A percentile compares a stretch with the other conserved stretches of the same genome.
Evolutionary conservation across 768 basidiomycete species (phyloP).

Genomic region (Mrakia frigida): DNA sequence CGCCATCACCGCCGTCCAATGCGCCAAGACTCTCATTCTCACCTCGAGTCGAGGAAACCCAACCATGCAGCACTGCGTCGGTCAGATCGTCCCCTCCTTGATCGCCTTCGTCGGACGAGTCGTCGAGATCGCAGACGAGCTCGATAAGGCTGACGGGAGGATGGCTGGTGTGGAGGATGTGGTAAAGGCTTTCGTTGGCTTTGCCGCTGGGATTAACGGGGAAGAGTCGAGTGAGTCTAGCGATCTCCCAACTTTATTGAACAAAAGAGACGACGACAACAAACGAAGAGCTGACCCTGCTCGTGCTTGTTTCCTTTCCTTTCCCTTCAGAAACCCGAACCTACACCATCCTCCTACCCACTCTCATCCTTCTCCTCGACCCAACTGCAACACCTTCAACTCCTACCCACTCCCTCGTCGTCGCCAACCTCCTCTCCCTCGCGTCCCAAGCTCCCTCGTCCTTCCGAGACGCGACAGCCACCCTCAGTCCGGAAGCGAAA

Average conservation of each 20-base stretch:
- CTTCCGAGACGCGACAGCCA: slow-evolving; percentile 78
- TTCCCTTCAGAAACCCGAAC: slow-evolving; percentile 56
- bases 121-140: slow-evolving; percentile 57
- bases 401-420: slow-evolving; percentile 55
- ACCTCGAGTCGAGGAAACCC: slow-evolving; percentile 64
- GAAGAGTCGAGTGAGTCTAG: slow-evolving; percentile 55
- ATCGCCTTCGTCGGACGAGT: slow-evolving; percentile 73
- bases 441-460: slow-evolving; percentile 65
- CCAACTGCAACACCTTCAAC: slow-evolving; percentile 49
- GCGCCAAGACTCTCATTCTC: slow-evolving; percentile 72
- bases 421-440: slow-evolving; percentile 64
- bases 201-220: slow-evolving; percentile 57
- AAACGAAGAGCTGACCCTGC: not conserved
- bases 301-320: not conserved
- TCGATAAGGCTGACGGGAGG: slow-evolving; percentile 53
- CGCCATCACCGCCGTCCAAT: slow-evolving; percentile 80
- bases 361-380: slow-evolving; percentile 64
- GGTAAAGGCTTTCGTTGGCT: slow-evolving; percentile 68
- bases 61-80: slow-evolving; percentile 64
- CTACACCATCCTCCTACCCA: slow-evolving; percentile 68
- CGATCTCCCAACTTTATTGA: not conserved
- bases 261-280: not conserved
- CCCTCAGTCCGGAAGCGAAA: slow-evolving; percentile 56
- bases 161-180: slow-evolving; percentile 67
- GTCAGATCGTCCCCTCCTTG: slow-evolving; percentile 69